Percentiles rank a stretch among this genome's conserved stretches.
Conservation (phyloP, 495 filamentous ascomycete genomes). For the Aspergillus cavernicola region DNA sequence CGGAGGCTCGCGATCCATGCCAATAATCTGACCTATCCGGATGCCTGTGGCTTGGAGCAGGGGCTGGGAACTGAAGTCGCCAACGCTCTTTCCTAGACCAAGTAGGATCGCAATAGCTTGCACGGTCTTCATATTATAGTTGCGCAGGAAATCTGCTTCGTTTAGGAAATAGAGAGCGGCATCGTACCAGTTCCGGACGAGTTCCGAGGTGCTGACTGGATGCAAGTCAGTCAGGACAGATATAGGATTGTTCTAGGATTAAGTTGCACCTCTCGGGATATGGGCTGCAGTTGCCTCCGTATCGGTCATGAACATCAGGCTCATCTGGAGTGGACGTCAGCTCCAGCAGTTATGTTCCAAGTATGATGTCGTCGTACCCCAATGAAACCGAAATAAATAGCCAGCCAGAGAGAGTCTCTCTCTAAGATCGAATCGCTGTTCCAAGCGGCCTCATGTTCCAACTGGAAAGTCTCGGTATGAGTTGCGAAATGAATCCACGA, state of each 20-base stretch:
- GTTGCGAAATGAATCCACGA: not conserved
- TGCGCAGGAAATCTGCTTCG: not conserved
- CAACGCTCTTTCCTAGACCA: not conserved
- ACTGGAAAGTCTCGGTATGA: not conserved
- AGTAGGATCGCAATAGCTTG: not conserved
- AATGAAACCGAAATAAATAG: not conserved
- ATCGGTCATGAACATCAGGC: not conserved
- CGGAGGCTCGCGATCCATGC: not conserved
- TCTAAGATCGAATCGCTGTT: not conserved
- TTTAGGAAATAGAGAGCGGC: not conserved
- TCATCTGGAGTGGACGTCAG: not conserved
- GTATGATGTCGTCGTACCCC: not conserved
- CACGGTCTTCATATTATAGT: not conserved
- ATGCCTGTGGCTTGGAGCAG: not conserved
- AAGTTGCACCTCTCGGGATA: not conserved
- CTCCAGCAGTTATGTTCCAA: not conserved
- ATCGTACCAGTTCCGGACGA: not conserved
- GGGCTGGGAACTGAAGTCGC: not conserved
- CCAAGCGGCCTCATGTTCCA: not conserved
- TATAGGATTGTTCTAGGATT: not conserved
- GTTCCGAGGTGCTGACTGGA: not conserved
- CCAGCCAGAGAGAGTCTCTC: not conserved
- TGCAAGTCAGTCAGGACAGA: not conserved
- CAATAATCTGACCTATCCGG: not conserved
- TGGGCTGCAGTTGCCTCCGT: not conserved